Evolutionary conservation across 2,329 filamentous ascomycete species (phyloP).

Genomic region (Colletotrichum coccodes): DNA sequence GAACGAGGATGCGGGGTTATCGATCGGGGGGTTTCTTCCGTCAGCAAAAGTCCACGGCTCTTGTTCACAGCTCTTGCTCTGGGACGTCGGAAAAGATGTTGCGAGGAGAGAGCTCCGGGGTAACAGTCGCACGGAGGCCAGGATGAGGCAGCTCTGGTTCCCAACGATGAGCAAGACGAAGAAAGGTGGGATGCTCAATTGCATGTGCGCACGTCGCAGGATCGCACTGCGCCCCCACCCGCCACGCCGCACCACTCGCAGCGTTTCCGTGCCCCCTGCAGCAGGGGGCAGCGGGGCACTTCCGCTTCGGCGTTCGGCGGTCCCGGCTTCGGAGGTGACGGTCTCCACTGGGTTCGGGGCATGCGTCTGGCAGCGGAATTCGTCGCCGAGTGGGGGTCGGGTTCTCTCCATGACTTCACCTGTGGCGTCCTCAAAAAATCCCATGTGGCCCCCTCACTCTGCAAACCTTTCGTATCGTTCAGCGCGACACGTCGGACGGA

Average conservation of each 20-base stretch:
- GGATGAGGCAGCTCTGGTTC: not conserved
- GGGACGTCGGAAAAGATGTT: too few species aligned
- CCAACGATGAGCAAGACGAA: not conserved
- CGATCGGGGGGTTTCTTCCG: too few species aligned
- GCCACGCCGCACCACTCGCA: not conserved
- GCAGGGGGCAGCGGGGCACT: not conserved
- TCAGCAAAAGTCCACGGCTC: too few species aligned
- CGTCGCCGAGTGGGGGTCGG: not conserved
- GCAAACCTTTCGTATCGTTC: not conserved
- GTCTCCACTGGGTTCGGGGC: not conserved
- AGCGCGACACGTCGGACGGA: too few species aligned
- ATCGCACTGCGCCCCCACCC: not conserved
- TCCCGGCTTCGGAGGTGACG: not conserved
- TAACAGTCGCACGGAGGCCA: too few species aligned
- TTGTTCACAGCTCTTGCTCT: too few species aligned
- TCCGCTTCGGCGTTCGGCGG: constrained; percentile 28
- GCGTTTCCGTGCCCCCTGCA: not conserved
- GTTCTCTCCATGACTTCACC: too few species aligned
- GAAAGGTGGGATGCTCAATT: not conserved
- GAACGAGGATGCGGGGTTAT: not conserved
- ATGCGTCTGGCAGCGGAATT: not conserved
- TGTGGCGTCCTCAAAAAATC: too few species aligned
- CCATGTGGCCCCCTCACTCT: not conserved
- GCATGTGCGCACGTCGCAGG: not conserved
- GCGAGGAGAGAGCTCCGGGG: not conserved